Evolutionary conservation across 2,329 filamentous ascomycete genomes (phyloP).

Genomic region (Teratosphaeria nubilosa): DNA sequence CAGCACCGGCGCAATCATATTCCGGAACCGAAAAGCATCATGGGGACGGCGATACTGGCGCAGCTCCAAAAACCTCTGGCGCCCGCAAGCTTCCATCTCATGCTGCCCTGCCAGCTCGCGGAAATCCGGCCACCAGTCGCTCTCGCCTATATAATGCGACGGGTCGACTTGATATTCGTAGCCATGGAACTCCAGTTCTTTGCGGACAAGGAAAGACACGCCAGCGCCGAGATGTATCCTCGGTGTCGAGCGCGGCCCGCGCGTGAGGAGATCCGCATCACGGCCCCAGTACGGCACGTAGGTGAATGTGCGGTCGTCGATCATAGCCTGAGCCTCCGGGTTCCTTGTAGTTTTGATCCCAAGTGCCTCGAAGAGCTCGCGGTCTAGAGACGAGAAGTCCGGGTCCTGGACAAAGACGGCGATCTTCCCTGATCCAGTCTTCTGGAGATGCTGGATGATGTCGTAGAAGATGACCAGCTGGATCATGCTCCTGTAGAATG

Average conservation of each 20-base stretch:
- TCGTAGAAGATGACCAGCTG: not conserved
- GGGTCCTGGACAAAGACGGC: not conserved
- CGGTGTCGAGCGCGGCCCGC: not conserved
- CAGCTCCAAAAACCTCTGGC: not conserved
- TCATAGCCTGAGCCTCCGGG: not conserved
- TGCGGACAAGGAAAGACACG: not conserved
- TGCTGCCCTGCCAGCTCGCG: not conserved
- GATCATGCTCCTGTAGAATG: not conserved
- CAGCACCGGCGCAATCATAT: not conserved
- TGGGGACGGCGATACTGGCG: not conserved
- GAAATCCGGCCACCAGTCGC: not conserved
- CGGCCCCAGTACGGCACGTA: not conserved
- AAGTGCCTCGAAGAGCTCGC: not conserved
- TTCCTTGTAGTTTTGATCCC: not conserved
- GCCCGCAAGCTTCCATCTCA: not conserved
- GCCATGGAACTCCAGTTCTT: not conserved
- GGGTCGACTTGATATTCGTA: not conserved
- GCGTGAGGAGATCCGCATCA: not conserved
- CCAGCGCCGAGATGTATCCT: not conserved
- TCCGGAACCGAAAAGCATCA: not conserved
- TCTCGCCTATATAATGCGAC: not conserved
- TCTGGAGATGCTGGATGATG: not conserved
- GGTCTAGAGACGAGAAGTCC: not conserved
- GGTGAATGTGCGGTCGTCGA: not conserved
- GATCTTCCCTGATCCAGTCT: not conserved